A percentile compares a stretch with the other conserved stretches of the same genome.
Conservation (phyloP, 163 green algal species). For the Coccomyxa subellipsoidea region DNA sequence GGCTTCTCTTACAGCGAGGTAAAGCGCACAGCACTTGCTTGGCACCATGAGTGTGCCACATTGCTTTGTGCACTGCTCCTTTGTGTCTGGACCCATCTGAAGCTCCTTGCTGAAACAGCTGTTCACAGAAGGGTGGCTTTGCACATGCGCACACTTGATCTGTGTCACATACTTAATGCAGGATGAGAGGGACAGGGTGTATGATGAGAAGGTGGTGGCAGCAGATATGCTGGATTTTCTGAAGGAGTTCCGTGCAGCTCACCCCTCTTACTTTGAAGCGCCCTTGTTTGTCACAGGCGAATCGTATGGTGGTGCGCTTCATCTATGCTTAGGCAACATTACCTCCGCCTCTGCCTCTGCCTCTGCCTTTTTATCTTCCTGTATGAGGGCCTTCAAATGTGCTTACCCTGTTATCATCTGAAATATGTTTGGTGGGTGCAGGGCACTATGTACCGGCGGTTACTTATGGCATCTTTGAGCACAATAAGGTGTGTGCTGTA, state of each 20-base stretch:
- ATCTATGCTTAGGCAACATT: background rate
- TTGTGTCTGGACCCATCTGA: too few species aligned
- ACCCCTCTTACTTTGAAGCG: conserved; percentile 66
- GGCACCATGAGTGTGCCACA: background rate
- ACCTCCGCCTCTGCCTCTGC: background rate
- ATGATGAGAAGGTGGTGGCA: conserved; percentile 64
- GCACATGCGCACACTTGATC: background rate
- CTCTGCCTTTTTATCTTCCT: background rate
- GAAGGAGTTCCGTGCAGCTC: conserved; percentile 67
- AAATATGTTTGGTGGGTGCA: too few species aligned
- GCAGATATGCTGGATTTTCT: conserved; percentile 96
- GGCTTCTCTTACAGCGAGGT: conserved; percentile 83
- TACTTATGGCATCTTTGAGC: conserved; percentile 47
- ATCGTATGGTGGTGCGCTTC: conserved; percentile 18
- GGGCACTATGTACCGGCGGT: conserved; percentile 90
- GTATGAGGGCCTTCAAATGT: background rate
- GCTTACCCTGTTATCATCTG: too few species aligned
- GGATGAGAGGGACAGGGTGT: conserved; percentile 56
- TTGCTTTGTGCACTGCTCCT: background rate
- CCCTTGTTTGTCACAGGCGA: conserved; percentile 88
- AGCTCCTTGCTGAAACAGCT: too few species aligned
- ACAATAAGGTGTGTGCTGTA: conserved; percentile 31
- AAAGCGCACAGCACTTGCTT: background rate
- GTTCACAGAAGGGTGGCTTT: background rate
- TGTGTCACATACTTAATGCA: background rate